Percentiles rank a stretch among this genome's conserved stretches.
Evolutionary conservation across 345 rosid genomes (phyloP).

Genomic region (Xanthoceras sorbifolium): DNA sequence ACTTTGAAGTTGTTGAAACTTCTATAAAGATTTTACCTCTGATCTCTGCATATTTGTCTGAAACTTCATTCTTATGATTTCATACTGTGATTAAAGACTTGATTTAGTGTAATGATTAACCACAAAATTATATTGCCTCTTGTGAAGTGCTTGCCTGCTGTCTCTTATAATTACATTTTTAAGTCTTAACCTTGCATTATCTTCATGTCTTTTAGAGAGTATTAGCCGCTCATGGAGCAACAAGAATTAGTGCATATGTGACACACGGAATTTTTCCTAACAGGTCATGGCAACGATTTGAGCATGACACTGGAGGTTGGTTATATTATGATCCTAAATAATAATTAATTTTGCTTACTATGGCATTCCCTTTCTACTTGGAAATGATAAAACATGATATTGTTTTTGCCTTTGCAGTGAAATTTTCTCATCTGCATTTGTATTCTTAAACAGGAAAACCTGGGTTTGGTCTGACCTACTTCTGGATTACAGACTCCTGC

Average conservation of each 20-base stretch:
- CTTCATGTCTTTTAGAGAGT: slow-evolving; percentile 57
- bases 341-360: background rate
- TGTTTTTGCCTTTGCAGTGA: background rate
- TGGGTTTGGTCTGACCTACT: slow-evolving; percentile 67
- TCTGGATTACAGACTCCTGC: slow-evolving; percentile 98
- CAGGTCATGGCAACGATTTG: slow-evolving; percentile 83
- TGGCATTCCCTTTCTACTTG: background rate
- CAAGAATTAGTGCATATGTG: slow-evolving; percentile 88
- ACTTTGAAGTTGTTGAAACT: background rate
- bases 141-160: background rate
- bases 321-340: background rate
- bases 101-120: background rate
- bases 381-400: no score
- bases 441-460: slow-evolving; percentile 56
- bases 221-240: slow-evolving; percentile 91
- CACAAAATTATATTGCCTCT: background rate
- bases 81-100: background rate
- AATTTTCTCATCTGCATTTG: background rate
- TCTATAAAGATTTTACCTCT: background rate
- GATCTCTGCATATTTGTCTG: background rate
- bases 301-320: slow-evolving; percentile 87
- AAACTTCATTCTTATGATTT: background rate
- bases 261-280: slow-evolving; percentile 97
- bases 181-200: background rate
- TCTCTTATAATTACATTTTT: background rate